Conservation (phyloP, 108 stramenopile genomes). For the Stephanodiscus minutulus region DNA sequence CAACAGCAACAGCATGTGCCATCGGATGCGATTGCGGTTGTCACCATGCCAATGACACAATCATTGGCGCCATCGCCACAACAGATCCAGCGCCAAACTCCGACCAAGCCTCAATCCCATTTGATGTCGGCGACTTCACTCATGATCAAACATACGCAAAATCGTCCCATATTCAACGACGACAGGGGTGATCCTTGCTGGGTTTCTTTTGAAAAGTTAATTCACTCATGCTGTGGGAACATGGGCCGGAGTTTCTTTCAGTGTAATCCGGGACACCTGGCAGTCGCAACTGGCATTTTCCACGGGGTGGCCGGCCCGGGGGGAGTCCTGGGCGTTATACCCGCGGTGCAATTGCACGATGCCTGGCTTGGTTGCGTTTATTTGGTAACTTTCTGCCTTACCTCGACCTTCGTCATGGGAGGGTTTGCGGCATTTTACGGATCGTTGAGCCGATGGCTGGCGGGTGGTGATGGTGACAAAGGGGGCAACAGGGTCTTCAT, state of each 20-base stretch:
- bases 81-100: too few species aligned
- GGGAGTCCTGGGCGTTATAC: constrained; percentile 77
- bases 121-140: not conserved
- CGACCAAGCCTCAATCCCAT: not conserved
- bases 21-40: too few species aligned
- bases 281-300: constrained; percentile 58
- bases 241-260: not conserved
- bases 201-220: not conserved
- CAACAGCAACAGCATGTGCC: too few species aligned
- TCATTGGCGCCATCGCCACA: too few species aligned
- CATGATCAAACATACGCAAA: constrained; percentile 1
- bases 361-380: constrained; percentile 50
- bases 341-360: constrained; percentile 72
- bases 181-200: not conserved
- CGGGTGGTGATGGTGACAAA: constrained; percentile 2
- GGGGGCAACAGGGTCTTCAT: constrained; percentile 44
- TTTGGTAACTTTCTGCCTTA: constrained; percentile 63
- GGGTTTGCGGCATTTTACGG: constrained; percentile 66
- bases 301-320: constrained; percentile 83
- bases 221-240: not conserved
- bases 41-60: too few species aligned
- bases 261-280: constrained; percentile 30
- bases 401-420: constrained; percentile 67
- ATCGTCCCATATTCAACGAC: not conserved
- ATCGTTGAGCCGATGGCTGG: constrained; percentile 32